phyloP scores from a whole-genome alignment of 176 grass and related monocot species.

The maize (Zea mays) region Zm-B73-REFERENCE-NAM-5.0 NC_050096.1:188764501-188765000 shows the following conservation, averaged over 20 bases:
- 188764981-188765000: constrained; percentile 55
- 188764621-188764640: constrained; percentile 50
- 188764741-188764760: constrained; percentile 60
- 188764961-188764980: constrained; percentile 62
- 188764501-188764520: constrained; percentile 51
- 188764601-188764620: constrained; percentile 61
- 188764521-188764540: constrained; percentile 66
- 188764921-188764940: constrained; percentile 48
- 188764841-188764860: constrained; percentile 53
- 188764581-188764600: constrained; percentile 65
- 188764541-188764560: constrained; percentile 64
- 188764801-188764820: constrained; percentile 54
- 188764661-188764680: constrained; percentile 20
- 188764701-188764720: constrained; percentile 43
- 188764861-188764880: constrained; percentile 43
- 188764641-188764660: constrained; percentile 47
- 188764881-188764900: constrained; percentile 62
- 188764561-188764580: constrained; percentile 70
- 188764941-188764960: constrained; percentile 72
- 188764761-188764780: constrained; percentile 50
- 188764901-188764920: constrained; percentile 63
- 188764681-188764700: constrained; percentile 41
- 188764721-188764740: constrained; percentile 47
- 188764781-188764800: constrained; percentile 60
- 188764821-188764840: constrained; percentile 61